phyloP scores from a whole-genome alignment of 805 yeast species.

The Candida dajiaensis region DNA sequence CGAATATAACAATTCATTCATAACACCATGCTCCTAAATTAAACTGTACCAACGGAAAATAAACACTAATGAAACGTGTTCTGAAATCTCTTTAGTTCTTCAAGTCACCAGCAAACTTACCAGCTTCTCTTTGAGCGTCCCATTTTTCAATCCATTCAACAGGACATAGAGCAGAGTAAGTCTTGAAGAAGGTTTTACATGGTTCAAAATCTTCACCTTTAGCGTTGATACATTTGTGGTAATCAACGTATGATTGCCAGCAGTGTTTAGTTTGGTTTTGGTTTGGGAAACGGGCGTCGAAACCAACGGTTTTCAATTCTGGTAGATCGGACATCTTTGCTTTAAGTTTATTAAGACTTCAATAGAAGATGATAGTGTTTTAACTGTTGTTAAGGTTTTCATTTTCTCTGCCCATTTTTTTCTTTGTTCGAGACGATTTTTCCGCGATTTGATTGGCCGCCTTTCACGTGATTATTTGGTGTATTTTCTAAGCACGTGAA shows the following conservation, averaged over 20 bases:
- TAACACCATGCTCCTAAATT: not conserved
- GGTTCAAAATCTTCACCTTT: slow-evolving; percentile 99
- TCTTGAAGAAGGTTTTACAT: slow-evolving; percentile 89
- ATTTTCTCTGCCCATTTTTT: slow-evolving; percentile 8
- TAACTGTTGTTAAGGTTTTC: not conserved
- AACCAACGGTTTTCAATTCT: slow-evolving; percentile 60
- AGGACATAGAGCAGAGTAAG: slow-evolving; percentile 84
- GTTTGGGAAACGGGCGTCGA: slow-evolving; percentile 94
- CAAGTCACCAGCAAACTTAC: slow-evolving; percentile 49
- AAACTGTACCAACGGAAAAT: not conserved
- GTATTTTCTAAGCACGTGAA: not conserved
- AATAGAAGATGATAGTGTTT: not conserved
- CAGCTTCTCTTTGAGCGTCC: slow-evolving; percentile 77
- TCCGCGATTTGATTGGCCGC: slow-evolving; percentile 7
- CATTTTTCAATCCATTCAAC: slow-evolving; percentile 79
- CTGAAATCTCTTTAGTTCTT: slow-evolving; percentile 14
- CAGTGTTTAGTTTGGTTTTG: slow-evolving; percentile 98
- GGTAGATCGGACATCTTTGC: slow-evolving; percentile 27
- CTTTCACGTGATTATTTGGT: not conserved
- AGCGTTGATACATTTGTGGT: slow-evolving; percentile 93
- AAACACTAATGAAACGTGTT: not conserved
- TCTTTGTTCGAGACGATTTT: not conserved
- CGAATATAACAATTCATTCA: not conserved
- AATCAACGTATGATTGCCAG: slow-evolving; percentile 96
- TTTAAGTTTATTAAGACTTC: not conserved